Base-by-base conservation (phyloP, 257 asterid species). In the Sherardia arvensis region DNA sequence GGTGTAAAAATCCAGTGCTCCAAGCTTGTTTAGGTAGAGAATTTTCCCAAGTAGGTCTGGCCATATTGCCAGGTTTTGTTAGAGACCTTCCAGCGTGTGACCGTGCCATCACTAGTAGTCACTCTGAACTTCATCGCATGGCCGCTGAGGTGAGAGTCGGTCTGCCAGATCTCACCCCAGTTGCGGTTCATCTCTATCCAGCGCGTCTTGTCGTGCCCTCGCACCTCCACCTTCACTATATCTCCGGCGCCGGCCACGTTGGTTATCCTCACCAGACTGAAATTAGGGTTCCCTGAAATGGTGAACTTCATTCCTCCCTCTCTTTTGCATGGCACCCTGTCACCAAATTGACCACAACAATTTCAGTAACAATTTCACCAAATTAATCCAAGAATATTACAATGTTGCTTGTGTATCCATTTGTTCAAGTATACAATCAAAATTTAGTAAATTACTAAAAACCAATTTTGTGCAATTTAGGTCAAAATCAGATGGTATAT, bases 51-150 rank as follows among this genome's bases (percentile, higher is more conserved):
- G 62, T 71, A 85, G 0, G 94, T 70, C 62, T 87, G 89, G 23
- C 94, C 94, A 25, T 75, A 81, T 4, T 75, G 86, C 95, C 94
- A 87, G 59, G 73, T 73, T 60, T 68, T 76, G 3, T 87, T 80
- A 1, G 88, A 86, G 15, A 83, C 94, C 30, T 43, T 71, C 76
- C 67, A 80, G 3, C 82, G 66, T 1, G 81, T 25, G 6, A 81
- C 73, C 1, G 71, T 77, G 0, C 87, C 87, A 67, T 84, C 89
- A 30, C 90, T 78, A 71, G 78, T 71, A 22, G 83, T 81, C 2
- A 90, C 69, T 77, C 84, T 86, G 38, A 90, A 87, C 63, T 89
- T 79, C 3, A 90, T 79, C 0, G 89, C 77, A 62, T 72, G 32
- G 17, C 74, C 75, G 5, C 3, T 21, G 33, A 73, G 29, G 8